Conservation (phyloP, 1,284 basidiomycete genomes). For the Sanghuangporus baumii region DNA sequence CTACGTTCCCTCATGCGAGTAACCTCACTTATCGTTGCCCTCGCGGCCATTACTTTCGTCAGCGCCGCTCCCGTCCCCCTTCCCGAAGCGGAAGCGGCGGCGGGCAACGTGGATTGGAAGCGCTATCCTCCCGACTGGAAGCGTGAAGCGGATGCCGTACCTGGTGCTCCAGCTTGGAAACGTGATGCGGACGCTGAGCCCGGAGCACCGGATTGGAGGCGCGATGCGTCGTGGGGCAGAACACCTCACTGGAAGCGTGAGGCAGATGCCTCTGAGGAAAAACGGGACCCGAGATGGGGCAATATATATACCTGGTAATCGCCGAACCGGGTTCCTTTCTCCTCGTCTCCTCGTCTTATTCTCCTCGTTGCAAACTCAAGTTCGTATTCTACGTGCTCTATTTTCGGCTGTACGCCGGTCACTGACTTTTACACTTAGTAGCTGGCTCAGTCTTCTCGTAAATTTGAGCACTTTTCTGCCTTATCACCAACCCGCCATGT, state of each 20-base stretch:
- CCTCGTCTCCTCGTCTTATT: background rate
- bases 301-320: background rate
- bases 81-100: background rate
- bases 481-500: too few relatives aligned
- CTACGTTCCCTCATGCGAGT: background rate
- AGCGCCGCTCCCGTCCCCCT: background rate
- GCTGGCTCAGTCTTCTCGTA: too few relatives aligned
- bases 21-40: background rate
- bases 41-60: background rate
- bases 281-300: too few relatives aligned
- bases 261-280: background rate
- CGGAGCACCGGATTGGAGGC: background rate
- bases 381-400: too few relatives aligned
- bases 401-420: too few relatives aligned
- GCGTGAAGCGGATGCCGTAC: background rate
- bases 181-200: background rate
- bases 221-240: background rate
- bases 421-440: too few relatives aligned
- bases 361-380: too few relatives aligned
- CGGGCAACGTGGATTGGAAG: background rate
- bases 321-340: background rate
- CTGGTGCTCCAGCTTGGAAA: background rate
- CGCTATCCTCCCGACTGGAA: background rate
- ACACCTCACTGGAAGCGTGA: constrained; percentile 4
- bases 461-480: too few relatives aligned